Percentiles rank a stretch among this genome's conserved stretches.
Evolutionary conservation across 768 basidiomycete genomes (phyloP).

Genomic region (Amanita pallidorosea): DNA sequence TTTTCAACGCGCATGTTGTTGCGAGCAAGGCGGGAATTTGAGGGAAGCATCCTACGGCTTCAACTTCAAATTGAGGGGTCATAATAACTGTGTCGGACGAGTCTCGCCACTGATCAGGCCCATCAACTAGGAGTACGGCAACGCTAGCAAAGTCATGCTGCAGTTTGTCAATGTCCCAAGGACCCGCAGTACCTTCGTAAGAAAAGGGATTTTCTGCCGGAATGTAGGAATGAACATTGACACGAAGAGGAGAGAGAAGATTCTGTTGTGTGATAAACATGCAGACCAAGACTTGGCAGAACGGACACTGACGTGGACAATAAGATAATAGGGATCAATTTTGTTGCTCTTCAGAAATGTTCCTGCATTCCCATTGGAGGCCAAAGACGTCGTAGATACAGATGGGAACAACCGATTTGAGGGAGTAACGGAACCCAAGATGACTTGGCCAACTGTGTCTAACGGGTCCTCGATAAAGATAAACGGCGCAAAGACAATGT

Average conservation of each 20-base stretch:
- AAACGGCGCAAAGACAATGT: conserved; percentile 92
- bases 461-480: conserved; percentile 90
- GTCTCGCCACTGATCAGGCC: conserved; percentile 14
- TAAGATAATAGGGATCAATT: conserved; percentile 89
- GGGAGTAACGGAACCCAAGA: conserved; percentile 26
- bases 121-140: conserved; percentile 42
- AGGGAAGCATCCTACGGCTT: conserved; percentile 9
- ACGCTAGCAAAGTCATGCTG: conserved; percentile 56
- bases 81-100: conserved; percentile 25
- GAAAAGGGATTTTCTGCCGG: conserved; percentile 55
- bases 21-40: conserved; percentile 8
- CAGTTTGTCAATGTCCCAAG: conserved; percentile 59
- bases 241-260: conserved; percentile 55
- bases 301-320: conserved; percentile 52
- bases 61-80: conserved; percentile 24
- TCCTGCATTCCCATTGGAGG: conserved; percentile 4
- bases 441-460: conserved; percentile 51
- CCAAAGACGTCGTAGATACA: conserved; percentile 10
- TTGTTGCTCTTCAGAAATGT: conserved; percentile 47
- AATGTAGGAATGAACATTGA: conserved; percentile 49
- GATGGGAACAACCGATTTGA: conserved; percentile 9
- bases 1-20: conserved; percentile 33
- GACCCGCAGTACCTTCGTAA: conserved; percentile 52
- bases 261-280: conserved; percentile 30
- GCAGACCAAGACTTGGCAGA: conserved; percentile 3